phyloP scores from a whole-genome alignment of 1,139 yeast genomes.

The Kurtzmaniella quercitrusa region DNA sequence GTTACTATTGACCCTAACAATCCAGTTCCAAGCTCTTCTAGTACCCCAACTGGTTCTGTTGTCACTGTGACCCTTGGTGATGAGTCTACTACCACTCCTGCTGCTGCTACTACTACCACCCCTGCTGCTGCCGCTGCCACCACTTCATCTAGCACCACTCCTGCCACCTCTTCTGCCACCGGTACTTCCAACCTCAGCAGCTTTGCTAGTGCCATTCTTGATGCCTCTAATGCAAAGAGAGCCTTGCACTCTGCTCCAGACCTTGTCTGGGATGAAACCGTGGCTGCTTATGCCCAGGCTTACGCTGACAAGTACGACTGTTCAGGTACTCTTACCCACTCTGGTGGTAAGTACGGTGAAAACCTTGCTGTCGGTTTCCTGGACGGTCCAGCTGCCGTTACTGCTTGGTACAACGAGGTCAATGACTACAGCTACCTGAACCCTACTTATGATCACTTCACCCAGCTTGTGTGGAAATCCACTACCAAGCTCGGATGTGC shows the following conservation, averaged over 20 bases:
- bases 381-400: constrained; percentile 53
- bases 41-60: constrained; percentile 4
- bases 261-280: constrained; percentile 59
- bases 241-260: constrained; percentile 57
- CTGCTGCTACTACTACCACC: constrained; percentile 9
- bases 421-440: constrained; percentile 47
- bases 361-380: constrained; percentile 76
- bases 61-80: constrained; percentile 2
- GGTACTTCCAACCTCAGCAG: constrained; percentile 20
- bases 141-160: constrained; percentile 5
- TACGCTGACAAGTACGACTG: constrained; percentile 72
- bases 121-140: constrained; percentile 3
- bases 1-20: constrained; percentile 18
- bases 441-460: constrained; percentile 64
- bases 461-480: constrained; percentile 79
- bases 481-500: constrained; percentile 77
- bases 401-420: constrained; percentile 84
- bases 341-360: constrained; percentile 82
- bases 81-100: constrained; percentile 8
- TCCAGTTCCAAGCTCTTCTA: constrained; percentile 5
- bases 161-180: constrained; percentile 10
- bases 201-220: constrained; percentile 34
- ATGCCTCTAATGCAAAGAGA: constrained; percentile 66
- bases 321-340: constrained; percentile 63
- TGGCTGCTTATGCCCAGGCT: constrained; percentile 64